A percentile compares a stretch with the other conserved stretches of the same genome.
These are phyloP conservation scores for Fusarium illudens DNA, from an alignment of 2,329 filamentous ascomycete species.

Conservation along the genomic window DNA sequence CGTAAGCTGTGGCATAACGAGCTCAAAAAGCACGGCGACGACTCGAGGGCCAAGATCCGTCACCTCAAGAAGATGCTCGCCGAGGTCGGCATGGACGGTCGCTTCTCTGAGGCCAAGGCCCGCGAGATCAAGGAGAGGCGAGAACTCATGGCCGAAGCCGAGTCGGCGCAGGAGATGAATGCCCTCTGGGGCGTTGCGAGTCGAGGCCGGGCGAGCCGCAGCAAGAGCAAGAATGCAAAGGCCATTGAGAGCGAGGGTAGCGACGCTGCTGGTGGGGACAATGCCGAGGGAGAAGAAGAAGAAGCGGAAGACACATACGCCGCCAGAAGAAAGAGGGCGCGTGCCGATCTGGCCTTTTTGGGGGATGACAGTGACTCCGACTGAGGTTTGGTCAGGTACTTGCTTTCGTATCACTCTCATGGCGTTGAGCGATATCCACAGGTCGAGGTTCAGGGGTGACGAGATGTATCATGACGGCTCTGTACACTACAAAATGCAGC, in stretches of 20 bases:
- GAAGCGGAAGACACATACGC: constrained; percentile 49
- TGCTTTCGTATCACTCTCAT: constrained; percentile 1
- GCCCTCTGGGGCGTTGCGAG: constrained; percentile 73
- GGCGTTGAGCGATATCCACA: constrained; percentile 1
- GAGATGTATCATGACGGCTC: constrained; percentile 25
- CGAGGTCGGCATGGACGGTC: constrained; percentile 86
- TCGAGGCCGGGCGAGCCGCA: constrained; percentile 53
- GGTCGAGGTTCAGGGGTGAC: constrained; percentile 4
- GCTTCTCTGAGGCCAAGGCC: constrained; percentile 86
- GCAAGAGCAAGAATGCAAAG: constrained; percentile 45
- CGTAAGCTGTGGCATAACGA: constrained; percentile 92
- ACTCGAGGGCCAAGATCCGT: constrained; percentile 79
- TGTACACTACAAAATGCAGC: constrained; percentile 22
- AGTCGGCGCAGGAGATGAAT: constrained; percentile 84
- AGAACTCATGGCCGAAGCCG: constrained; percentile 84
- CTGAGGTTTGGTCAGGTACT: constrained; percentile 36
- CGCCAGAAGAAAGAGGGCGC: constrained; percentile 57
- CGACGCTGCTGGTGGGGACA: constrained; percentile 37
- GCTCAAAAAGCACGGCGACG: constrained; percentile 76
- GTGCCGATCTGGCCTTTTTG: constrained; percentile 70
- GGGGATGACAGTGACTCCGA: constrained; percentile 75
- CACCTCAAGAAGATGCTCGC: constrained; percentile 82
- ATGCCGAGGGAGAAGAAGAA: constrained; percentile 40
- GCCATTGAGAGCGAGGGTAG: constrained; percentile 46
- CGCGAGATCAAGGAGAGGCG: constrained; percentile 86